These are phyloP conservation scores for Candolleomyces aberdarensis DNA, from an alignment of 768 basidiomycete species.

Conservation along the genomic window DNA sequence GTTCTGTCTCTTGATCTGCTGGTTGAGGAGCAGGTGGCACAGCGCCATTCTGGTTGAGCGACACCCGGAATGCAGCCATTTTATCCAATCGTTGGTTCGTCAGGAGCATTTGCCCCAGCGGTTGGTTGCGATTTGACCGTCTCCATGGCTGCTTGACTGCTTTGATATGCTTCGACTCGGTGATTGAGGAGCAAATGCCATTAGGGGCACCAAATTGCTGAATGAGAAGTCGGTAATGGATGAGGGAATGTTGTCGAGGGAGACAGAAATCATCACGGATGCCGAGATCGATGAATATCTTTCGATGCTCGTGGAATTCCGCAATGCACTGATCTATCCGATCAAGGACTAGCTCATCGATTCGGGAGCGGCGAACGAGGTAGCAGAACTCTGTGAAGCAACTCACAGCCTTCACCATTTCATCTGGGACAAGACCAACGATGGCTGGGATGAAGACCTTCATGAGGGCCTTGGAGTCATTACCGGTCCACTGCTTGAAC, in stretches of 20 bases:
- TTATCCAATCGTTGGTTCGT: conserved; percentile 19
- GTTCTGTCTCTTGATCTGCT: too few relatives aligned
- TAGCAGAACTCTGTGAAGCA: conserved; percentile 31
- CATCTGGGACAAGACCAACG: conserved; percentile 12
- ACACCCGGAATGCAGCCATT: conserved; percentile 8
- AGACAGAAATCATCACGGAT: neutral
- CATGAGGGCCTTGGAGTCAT: conserved; percentile 36
- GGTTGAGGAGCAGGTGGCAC: too few relatives aligned
- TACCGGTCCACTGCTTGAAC: conserved; percentile 34
- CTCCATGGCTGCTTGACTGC: conserved; percentile 14
- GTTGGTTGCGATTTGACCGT: conserved; percentile 10
- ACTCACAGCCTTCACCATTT: conserved; percentile 16
- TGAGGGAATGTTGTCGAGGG: conserved; percentile 7
- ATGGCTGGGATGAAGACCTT: conserved; percentile 24
- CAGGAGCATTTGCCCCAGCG: conserved; percentile 21
- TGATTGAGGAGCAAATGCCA: conserved; percentile 18
- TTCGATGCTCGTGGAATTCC: neutral
- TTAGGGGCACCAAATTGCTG: conserved; percentile 11
- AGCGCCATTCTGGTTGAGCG: too few relatives aligned
- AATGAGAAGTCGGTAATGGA: conserved; percentile 7
- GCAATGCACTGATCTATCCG: neutral
- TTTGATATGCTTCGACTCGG: conserved; percentile 18
- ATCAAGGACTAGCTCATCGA: neutral
- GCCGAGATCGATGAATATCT: neutral
- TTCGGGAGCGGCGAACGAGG: conserved; percentile 17